Evolutionary conservation across 2,329 filamentous ascomycete species (phyloP).

Genomic region (Neopestalotiopsis clavispora): DNA sequence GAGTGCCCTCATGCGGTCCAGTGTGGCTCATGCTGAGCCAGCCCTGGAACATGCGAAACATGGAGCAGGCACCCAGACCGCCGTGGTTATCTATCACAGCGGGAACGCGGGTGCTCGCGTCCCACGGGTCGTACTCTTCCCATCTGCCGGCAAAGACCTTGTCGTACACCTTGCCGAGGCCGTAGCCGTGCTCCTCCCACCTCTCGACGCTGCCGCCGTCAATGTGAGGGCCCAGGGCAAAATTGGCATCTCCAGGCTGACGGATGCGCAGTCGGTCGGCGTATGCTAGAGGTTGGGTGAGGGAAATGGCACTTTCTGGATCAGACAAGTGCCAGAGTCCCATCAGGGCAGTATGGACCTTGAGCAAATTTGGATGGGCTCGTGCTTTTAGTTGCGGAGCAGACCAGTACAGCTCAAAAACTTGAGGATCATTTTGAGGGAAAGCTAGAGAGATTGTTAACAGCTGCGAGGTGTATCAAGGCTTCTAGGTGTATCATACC

Average conservation of each 20-base stretch:
- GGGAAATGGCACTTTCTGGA: conserved; percentile 50
- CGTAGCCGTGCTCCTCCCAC: conserved; percentile 76
- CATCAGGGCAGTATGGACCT: conserved; percentile 67
- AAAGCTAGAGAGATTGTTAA: conserved; percentile 54
- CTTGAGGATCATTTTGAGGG: conserved; percentile 68
- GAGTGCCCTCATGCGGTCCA: conserved; percentile 75
- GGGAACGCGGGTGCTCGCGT: conserved; percentile 69
- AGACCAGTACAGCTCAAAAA: conserved; percentile 80
- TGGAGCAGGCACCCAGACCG: conserved; percentile 79
- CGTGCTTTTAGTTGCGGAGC: conserved; percentile 70
- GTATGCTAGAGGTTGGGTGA: conserved; percentile 65
- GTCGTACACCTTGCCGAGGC: conserved; percentile 71
- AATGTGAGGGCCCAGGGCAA: conserved; percentile 73
- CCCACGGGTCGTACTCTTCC: conserved; percentile 85
- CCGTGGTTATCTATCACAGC: conserved; percentile 79
- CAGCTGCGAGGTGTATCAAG: background rate
- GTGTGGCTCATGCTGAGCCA: conserved; percentile 84
- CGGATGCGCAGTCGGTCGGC: conserved; percentile 75
- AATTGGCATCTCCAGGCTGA: conserved; percentile 69
- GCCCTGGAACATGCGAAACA: conserved; percentile 89
- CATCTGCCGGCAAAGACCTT: conserved; percentile 74
- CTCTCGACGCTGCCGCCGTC: conserved; percentile 78
- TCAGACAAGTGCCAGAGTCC: conserved; percentile 64
- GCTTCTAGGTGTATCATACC: conserved; percentile 37
- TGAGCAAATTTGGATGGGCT: conserved; percentile 67